Percentiles rank a stretch among this genome's conserved stretches.
Evolutionary conservation across 768 basidiomycete genomes (phyloP).

Genomic region (Chiua virens): DNA sequence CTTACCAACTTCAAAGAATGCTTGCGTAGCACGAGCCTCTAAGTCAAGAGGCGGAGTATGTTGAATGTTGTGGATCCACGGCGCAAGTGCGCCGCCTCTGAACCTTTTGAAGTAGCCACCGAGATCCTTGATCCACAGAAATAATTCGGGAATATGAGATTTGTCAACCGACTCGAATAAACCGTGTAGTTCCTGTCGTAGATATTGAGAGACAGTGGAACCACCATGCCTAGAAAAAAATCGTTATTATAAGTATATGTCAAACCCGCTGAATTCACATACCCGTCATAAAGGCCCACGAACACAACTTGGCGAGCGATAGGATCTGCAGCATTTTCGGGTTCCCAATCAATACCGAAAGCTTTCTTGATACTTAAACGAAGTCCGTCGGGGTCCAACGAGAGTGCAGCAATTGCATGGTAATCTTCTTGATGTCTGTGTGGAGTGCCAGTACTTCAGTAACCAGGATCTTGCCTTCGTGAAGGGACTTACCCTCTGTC

Average conservation of each 20-base stretch:
- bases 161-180: constrained; percentile 80
- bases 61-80: constrained; percentile 51
- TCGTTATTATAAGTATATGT: background rate
- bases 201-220: constrained; percentile 82
- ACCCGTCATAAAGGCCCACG: constrained; percentile 93
- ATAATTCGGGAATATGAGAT: constrained; percentile 69
- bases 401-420: constrained; percentile 71
- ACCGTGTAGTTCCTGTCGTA: constrained; percentile 82
- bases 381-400: constrained; percentile 75
- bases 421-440: constrained; percentile 89
- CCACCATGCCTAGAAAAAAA: constrained; percentile 79
- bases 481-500: constrained; percentile 56
- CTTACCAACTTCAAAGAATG: constrained; percentile 77
- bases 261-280: constrained; percentile 14
- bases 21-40: constrained; percentile 81
- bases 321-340: constrained; percentile 48
- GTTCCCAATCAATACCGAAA: constrained; percentile 73
- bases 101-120: constrained; percentile 94
- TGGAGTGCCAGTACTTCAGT: constrained; percentile 10
- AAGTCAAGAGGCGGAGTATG: constrained; percentile 55
- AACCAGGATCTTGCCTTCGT: background rate
- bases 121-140: constrained; percentile 70
- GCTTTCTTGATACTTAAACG: constrained; percentile 58
- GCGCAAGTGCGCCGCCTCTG: constrained; percentile 71
- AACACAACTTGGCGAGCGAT: constrained; percentile 78